phyloP scores from a whole-genome alignment of 306 rosid species.

The Lithocarpus polystachyus region DNA sequence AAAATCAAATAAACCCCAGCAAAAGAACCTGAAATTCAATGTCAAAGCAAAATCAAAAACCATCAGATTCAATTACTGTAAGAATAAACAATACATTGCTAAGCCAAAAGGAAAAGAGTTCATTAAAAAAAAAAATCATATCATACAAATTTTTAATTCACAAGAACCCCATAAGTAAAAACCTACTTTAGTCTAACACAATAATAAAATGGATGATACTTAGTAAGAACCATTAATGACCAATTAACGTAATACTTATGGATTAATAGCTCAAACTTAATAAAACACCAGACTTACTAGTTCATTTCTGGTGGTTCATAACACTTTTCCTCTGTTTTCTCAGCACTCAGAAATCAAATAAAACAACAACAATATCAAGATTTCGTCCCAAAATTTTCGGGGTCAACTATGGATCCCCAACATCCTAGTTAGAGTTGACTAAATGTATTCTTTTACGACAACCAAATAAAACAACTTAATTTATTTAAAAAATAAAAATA shows the following conservation, averaged over 20 bases:
- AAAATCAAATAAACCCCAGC: not conserved
- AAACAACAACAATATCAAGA: too few relatives aligned
- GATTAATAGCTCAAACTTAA: not conserved
- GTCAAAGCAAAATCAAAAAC: too few relatives aligned
- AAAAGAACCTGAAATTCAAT: not conserved
- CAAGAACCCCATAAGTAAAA: not conserved
- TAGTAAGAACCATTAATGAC: not conserved
- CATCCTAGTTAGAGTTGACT: too few relatives aligned
- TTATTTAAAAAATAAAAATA: not conserved
- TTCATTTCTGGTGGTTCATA: not conserved
- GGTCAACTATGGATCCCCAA: too few relatives aligned
- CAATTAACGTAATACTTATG: not conserved
- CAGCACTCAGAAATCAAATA: not conserved
- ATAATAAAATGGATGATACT: not conserved
- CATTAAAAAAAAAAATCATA: too few relatives aligned
- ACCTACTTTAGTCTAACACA: not conserved
- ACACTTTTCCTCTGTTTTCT: not conserved
- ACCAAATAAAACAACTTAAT: not conserved
- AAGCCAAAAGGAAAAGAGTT: too few relatives aligned
- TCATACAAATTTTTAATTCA: too few relatives aligned
- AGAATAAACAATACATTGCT: too few relatives aligned
- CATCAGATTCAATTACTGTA: too few relatives aligned
- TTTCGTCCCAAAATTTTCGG: too few relatives aligned
- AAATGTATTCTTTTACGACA: not conserved
- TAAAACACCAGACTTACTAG: not conserved